Conservation (phyloP, 1,284 basidiomycete genomes). For the Irpex lacteus region DNA sequence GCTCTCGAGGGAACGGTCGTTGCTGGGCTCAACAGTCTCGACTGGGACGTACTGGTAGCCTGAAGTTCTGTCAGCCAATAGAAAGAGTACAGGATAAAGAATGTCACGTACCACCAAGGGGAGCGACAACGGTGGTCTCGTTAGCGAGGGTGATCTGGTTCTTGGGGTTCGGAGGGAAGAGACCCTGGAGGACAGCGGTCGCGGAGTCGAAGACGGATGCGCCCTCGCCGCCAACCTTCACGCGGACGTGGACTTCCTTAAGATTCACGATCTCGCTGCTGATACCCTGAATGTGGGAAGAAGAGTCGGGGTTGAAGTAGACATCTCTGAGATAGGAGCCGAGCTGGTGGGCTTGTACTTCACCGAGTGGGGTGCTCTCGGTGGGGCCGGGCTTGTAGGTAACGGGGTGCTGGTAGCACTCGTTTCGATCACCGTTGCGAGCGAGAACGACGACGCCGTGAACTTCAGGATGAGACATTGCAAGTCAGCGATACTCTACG, state of each 20-base stretch:
- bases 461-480: constrained; percentile 57
- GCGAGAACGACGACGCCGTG: constrained; percentile 81
- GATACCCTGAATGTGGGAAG: constrained; percentile 68
- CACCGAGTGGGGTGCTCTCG: constrained; percentile 81
- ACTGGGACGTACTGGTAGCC: constrained; percentile 87
- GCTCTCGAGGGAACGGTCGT: constrained; percentile 80
- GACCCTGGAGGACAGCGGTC: constrained; percentile 74
- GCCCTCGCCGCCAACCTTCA: constrained; percentile 83
- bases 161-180: constrained; percentile 71
- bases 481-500: constrained; percentile 14
- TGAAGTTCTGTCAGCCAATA: neutral
- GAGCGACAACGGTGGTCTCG: constrained; percentile 67
- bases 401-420: constrained; percentile 68
- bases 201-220: constrained; percentile 82
- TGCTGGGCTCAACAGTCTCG: constrained; percentile 79
- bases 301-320: constrained; percentile 65
- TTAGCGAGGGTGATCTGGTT: constrained; percentile 78
- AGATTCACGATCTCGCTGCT: constrained; percentile 66
- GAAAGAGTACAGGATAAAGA: neutral
- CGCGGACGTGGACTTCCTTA: constrained; percentile 67
- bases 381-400: constrained; percentile 71
- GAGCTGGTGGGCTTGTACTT: constrained; percentile 75
- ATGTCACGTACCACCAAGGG: constrained; percentile 43
- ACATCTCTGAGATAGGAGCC: constrained; percentile 64
- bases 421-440: constrained; percentile 80